phyloP scores from a whole-genome alignment of 768 basidiomycete species.

The Tricholomella constricta region DNA sequence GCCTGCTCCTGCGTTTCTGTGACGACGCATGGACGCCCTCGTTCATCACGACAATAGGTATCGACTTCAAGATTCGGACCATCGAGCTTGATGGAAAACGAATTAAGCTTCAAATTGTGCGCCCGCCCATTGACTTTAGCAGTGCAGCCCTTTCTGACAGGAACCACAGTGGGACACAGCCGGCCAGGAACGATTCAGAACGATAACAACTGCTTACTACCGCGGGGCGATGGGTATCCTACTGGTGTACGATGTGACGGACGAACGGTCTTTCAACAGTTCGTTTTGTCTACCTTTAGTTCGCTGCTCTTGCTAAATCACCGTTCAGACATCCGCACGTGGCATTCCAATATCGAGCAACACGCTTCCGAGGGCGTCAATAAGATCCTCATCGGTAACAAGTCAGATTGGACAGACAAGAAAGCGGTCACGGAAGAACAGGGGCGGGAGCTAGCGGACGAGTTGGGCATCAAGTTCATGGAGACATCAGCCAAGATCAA shows the following conservation, averaged over 20 bases:
- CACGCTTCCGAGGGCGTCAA: constrained; percentile 99
- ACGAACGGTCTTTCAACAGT: constrained; percentile 96
- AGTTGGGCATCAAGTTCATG: constrained; percentile 95
- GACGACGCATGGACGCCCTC: constrained; percentile 99
- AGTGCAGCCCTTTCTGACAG: constrained; percentile 3
- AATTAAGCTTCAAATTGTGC: constrained; percentile 97
- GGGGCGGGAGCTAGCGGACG: constrained; percentile 88
- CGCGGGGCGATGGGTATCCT: constrained; percentile 99
- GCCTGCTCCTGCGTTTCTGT: constrained; percentile 93
- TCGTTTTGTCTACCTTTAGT: constrained; percentile 31
- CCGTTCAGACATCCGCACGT: constrained; percentile 88
- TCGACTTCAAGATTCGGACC: constrained; percentile 99
- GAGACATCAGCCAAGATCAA: constrained; percentile 98
- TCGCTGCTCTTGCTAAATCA: constrained; percentile 1
- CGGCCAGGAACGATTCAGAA: constrained; percentile 97
- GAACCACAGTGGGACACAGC: constrained; percentile 92
- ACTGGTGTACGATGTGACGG: constrained; percentile 97
- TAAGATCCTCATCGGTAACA: constrained; percentile 99
- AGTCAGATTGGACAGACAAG: constrained; percentile 98
- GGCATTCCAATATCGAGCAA: constrained; percentile 98
- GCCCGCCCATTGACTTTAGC: constrained; percentile 28
- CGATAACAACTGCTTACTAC: constrained; percentile 99
- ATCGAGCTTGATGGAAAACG: constrained; percentile 98
- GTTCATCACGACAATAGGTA: constrained; percentile 99
- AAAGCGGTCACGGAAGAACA: constrained; percentile 89